Base-by-base conservation (phyloP, 2,329 filamentous ascomycete genomes). In the Calonectria henricotiae region DNA sequence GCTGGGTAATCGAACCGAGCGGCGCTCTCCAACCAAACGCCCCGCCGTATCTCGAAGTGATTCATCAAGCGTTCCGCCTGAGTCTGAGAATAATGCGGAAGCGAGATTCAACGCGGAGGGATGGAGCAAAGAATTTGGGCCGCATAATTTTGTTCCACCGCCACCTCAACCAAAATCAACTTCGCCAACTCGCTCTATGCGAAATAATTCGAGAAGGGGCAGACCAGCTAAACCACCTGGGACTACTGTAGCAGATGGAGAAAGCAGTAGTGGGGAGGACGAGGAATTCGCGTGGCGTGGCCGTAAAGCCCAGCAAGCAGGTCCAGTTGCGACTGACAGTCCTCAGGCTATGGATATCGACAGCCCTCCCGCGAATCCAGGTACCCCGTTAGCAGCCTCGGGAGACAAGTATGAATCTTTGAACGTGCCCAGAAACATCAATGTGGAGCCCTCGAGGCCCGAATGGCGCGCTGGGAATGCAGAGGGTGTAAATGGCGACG, bases 331-430 rank as follows among this genome's bases (percentile, higher is more conserved):
- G 23, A 78, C 79, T 12, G 84, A 84, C 41, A 89, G 87, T 71
- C 87, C 89, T 3, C 88, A 87, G 68, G 89, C 89, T 15, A 92
- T 92, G 90, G 90, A 92, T 72, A 91, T 92, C 62, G 90, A 92
- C 75, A 85, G 87, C 5, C 88, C 89, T 62, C 80, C 77, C 41
- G 73, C 69, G 76, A 82, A 72, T 64, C 77, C 46, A 73, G 79
- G 58, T 62, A 76, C 58, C 8, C 62, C 58, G 15, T 20, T 63
- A n/a, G 4, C 58, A n/a, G 27, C 46, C 20, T 23, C n/a, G 5
- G 25, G 15, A 23, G 70, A 69, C 20, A 72, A 68, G 8, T 65
- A 64, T 20, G 30, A 73, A 55, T 43, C 72, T 27, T 71, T 63
- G 30, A 79, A 71, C 65, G 76, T 46, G 39, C 84, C 85, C 23